phyloP scores from a whole-genome alignment of 2,329 filamentous ascomycete species.

The Fusarium sp. region DNA sequence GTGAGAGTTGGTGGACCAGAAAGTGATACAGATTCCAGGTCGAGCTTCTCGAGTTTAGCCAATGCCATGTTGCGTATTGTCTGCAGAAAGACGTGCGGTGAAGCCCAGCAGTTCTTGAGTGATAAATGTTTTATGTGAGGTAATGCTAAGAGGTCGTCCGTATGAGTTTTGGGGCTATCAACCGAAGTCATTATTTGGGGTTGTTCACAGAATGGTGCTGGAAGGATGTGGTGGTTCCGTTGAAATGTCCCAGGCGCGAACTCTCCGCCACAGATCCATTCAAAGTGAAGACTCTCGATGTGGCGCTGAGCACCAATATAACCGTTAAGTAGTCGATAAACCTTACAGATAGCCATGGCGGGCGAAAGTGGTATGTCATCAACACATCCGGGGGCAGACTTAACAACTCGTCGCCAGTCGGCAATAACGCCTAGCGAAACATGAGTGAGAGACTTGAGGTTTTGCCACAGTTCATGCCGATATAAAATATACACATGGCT shows the following conservation, averaged over 20 bases:
- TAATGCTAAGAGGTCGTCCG: conserved; percentile 62
- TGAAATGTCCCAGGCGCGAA: conserved; percentile 71
- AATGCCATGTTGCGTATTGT: conserved; percentile 63
- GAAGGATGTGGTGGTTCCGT: conserved; percentile 72
- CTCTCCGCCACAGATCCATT: conserved; percentile 77
- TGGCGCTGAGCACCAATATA: conserved; percentile 61
- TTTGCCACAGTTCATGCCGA: conserved; percentile 71
- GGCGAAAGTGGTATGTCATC: conserved; percentile 64
- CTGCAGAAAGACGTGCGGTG: conserved; percentile 67
- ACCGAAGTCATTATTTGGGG: conserved; percentile 48
- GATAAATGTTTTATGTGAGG: conserved; percentile 69
- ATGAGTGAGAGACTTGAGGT: conserved; percentile 65
- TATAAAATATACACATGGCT: conserved; percentile 68
- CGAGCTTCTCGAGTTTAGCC: conserved; percentile 63
- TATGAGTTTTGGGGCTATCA: conserved; percentile 49
- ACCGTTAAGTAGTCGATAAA: conserved; percentile 64
- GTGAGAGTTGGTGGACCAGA: conserved; percentile 58
- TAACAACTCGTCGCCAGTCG: conserved; percentile 72
- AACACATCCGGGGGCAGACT: conserved; percentile 63
- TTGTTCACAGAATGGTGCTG: conserved; percentile 65
- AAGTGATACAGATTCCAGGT: conserved; percentile 74
- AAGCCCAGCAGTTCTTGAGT: conserved; percentile 77
- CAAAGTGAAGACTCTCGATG: conserved; percentile 71
- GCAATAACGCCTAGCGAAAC: conserved; percentile 73
- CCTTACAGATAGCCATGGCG: conserved; percentile 61